Conservation (phyloP, 2,329 filamentous ascomycete genomes). For the Scorias spongiosa region DNA sequence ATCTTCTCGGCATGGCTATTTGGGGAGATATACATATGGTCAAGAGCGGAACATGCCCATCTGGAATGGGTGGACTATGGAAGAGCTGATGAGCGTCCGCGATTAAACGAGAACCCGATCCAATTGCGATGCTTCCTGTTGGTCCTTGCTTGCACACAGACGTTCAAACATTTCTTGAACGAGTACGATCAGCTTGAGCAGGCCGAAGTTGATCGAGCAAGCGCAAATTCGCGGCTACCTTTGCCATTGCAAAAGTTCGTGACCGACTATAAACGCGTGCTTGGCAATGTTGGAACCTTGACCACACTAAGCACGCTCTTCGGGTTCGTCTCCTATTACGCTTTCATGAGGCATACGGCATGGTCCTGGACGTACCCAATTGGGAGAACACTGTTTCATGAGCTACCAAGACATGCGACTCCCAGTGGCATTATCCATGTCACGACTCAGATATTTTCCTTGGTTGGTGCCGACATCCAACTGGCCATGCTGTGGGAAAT, state of each 20-base stretch:
- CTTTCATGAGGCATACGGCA: conserved; percentile 44
- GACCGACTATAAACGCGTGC: neutral
- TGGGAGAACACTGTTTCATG: conserved; percentile 53
- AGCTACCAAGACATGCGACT: conserved; percentile 53
- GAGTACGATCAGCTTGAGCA: conserved; percentile 54
- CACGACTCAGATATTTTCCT: conserved; percentile 8
- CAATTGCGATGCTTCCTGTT: conserved; percentile 61
- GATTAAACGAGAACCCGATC: conserved; percentile 73
- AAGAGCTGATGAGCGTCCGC: conserved; percentile 50
- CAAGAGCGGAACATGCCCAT: conserved; percentile 38
- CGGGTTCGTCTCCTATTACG: conserved; percentile 39
- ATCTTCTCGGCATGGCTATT: conserved; percentile 63
- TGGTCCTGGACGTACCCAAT: conserved; percentile 59
- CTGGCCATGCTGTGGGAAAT: conserved; percentile 62
- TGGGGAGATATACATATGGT: conserved; percentile 65
- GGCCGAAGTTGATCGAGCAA: conserved; percentile 18
- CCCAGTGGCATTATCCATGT: conserved; percentile 35
- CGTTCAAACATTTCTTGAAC: conserved; percentile 50
- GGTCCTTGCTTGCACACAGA: conserved; percentile 54
- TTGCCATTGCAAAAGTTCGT: neutral
- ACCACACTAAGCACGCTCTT: neutral
- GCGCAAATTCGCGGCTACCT: neutral
- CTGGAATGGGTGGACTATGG: conserved; percentile 59
- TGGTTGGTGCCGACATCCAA: conserved; percentile 45
- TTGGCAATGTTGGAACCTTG: neutral